Conservation (phyloP, 179 eudicot genomes). For the Beta lomatogona region DNA sequence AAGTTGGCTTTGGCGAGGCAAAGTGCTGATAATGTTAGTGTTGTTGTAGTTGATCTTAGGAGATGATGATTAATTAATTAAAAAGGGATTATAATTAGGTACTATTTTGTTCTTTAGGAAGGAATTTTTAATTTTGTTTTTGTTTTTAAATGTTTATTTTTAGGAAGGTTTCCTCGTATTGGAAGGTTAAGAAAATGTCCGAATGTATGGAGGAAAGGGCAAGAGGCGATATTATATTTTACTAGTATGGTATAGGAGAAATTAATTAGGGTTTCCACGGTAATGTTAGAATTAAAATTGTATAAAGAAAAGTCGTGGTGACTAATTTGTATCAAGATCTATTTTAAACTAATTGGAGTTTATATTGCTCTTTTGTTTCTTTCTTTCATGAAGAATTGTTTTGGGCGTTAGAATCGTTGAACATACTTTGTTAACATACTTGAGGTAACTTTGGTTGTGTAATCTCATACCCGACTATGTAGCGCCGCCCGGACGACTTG, state of each 20-base stretch:
- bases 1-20: constrained; percentile 82
- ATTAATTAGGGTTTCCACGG: constrained; percentile 6
- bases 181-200: background rate
- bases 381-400: background rate
- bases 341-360: background rate
- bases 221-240: background rate
- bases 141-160: background rate
- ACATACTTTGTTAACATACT: no score
- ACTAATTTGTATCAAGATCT: constrained; percentile 8
- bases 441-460: no score
- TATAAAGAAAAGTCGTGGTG: constrained; percentile 7
- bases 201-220: constrained; percentile 5
- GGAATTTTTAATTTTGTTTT: background rate
- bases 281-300: constrained; percentile 15
- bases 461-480: no score
- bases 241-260: constrained; percentile 8
- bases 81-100: background rate
- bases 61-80: constrained; percentile 19
- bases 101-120: background rate
- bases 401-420: background rate
- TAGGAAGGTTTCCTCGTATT: constrained; percentile 17
- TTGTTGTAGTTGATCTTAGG: constrained; percentile 85
- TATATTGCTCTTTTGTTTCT: background rate
- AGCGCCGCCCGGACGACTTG: no score
- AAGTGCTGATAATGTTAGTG: constrained; percentile 82